A percentile compares a stretch with the other conserved stretches of the same genome.
Conservation (phyloP, 352 stramenopile genomes). For the Phytophthora cryptogea region DNA sequence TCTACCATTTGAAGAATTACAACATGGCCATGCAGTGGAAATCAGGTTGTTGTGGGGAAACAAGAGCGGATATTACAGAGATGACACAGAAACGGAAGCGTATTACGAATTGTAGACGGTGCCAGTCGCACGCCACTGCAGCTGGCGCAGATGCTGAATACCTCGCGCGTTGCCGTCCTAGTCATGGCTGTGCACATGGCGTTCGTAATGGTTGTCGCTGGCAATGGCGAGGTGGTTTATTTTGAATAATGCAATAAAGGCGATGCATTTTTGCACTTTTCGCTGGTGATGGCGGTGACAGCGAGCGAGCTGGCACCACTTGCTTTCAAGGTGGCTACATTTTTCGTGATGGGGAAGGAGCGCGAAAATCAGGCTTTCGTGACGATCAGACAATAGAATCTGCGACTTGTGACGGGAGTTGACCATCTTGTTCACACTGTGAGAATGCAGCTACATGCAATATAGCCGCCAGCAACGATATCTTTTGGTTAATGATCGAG, state of each 20-base stretch:
- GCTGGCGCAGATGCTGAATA: not conserved
- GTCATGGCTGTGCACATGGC: not conserved
- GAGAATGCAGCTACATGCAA: not conserved
- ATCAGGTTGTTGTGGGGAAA: not conserved
- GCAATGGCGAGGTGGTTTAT: not conserved
- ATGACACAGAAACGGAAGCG: not conserved
- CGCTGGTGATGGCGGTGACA: not conserved
- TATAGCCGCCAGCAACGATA: too few species aligned
- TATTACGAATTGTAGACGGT: not conserved
- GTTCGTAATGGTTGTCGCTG: not conserved
- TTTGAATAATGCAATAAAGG: not conserved
- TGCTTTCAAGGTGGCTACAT: not conserved
- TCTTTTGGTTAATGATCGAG: too few species aligned
- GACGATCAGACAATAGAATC: not conserved
- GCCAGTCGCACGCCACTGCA: slow-evolving; percentile 1
- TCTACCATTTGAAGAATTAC: not conserved
- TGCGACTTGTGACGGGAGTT: slow-evolving; percentile 1
- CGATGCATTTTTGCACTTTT: too few species aligned
- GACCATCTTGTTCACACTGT: not conserved
- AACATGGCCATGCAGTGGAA: not conserved
- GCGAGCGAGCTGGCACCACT: not conserved
- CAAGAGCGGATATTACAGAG: not conserved
- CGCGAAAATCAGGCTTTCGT: not conserved
- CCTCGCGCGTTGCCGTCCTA: not conserved
- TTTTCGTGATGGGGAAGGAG: not conserved